Conservation (phyloP, 2,329 filamentous ascomycete genomes). For the Xylaria sp. region DNA sequence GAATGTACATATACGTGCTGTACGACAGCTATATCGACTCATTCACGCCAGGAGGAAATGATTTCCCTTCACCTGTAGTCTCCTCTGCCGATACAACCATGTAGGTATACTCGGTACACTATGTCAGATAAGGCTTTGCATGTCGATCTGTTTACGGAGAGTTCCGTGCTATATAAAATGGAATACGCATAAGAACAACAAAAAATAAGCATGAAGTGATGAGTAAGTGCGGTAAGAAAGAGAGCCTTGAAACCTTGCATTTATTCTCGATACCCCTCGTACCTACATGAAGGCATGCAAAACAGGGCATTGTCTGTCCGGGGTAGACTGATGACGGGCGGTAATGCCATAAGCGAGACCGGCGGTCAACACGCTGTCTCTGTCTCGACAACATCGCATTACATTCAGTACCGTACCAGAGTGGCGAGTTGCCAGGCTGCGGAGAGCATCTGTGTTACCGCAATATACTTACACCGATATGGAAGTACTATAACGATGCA, state of each 20-base stretch:
- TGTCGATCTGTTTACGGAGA: conserved; percentile 4
- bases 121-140: conserved; percentile 2
- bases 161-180: not conserved
- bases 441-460: not conserved
- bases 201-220: not conserved
- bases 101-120: not conserved
- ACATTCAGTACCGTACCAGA: conserved; percentile 12
- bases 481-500: not conserved
- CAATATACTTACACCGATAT: not conserved
- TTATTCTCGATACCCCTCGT: conserved; percentile 8
- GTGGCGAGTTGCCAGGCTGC: conserved; percentile 4
- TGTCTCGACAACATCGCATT: not conserved
- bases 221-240: not conserved
- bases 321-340: conserved; percentile 14
- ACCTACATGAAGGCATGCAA: conserved; percentile 15
- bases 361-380: conserved; percentile 23
- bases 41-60: not conserved
- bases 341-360: conserved; percentile 21
- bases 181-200: not conserved
- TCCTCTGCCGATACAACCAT: not conserved
- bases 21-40: not conserved
- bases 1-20: not conserved
- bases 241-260: not conserved
- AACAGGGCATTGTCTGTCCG: conserved; percentile 7
- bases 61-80: conserved; percentile 1